These are phyloP conservation scores for Podaxis sp. DNA, from an alignment of 768 basidiomycete species.

Conservation along the genomic window DNA sequence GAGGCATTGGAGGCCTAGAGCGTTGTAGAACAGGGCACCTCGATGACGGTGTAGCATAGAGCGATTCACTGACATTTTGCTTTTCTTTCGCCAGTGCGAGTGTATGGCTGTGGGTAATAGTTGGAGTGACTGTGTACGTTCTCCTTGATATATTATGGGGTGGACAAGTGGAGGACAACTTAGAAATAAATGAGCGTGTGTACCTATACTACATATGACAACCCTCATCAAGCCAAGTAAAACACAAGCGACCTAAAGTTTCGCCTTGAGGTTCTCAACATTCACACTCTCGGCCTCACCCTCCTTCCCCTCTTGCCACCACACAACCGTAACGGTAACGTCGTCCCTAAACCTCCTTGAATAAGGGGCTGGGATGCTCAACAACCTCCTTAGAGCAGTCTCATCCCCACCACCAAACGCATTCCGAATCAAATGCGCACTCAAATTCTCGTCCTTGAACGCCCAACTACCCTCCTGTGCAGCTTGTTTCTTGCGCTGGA, in stretches of 20 bases:
- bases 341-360: constrained; percentile 83
- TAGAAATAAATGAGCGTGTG: neutral
- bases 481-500: constrained; percentile 35
- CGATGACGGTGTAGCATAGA: neutral
- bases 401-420: constrained; percentile 87
- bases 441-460: constrained; percentile 77
- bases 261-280: constrained; percentile 48
- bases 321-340: constrained; percentile 80
- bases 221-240: no score
- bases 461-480: constrained; percentile 60
- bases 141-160: neutral
- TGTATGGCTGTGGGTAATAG: neutral
- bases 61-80: no score
- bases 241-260: constrained; percentile 35
- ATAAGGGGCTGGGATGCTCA: constrained; percentile 83
- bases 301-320: constrained; percentile 76
- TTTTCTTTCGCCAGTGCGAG: neutral
- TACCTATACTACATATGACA: neutral
- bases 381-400: constrained; percentile 49
- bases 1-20: constrained; percentile 10
- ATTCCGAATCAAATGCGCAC: constrained; percentile 85
- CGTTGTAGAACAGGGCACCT: neutral
- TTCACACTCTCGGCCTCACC: constrained; percentile 34
- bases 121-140: neutral
- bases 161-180: neutral